phyloP scores from a whole-genome alignment of 306 rosid genomes.

The Malus sylvestris region DNA sequence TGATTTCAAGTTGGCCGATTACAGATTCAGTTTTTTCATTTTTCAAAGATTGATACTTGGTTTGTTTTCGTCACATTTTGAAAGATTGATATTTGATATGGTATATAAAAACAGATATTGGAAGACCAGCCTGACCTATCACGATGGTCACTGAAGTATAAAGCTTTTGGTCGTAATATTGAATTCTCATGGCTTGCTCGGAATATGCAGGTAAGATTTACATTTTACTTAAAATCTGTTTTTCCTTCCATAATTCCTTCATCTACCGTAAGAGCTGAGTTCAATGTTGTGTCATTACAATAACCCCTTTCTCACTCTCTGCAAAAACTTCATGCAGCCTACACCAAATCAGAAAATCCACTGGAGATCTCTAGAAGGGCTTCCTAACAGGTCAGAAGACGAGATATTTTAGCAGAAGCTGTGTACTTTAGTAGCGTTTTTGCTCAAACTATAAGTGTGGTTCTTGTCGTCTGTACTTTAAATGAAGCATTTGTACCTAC shows the following conservation, averaged over 20 bases:
- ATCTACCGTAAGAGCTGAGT: background rate
- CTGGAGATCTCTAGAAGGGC: constrained; percentile 96
- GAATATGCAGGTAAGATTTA: constrained; percentile 80
- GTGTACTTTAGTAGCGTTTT: constrained; percentile 10
- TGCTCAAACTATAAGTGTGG: background rate
- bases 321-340: constrained; percentile 58
- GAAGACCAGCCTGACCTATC: constrained; percentile 85
- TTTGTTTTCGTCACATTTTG: background rate
- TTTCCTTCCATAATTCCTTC: background rate
- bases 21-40: background rate
- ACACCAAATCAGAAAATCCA: constrained; percentile 88
- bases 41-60: background rate
- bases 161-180: constrained; percentile 76
- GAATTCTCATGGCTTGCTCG: constrained; percentile 94
- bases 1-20: background rate
- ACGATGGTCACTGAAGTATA: constrained; percentile 86
- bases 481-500: background rate
- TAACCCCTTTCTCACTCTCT: constrained; percentile 15
- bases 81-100: background rate
- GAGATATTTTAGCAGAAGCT: background rate
- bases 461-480: background rate
- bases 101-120: constrained; percentile 38
- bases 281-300: background rate
- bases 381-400: constrained; percentile 69
- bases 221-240: background rate